Evolutionary conservation across 2,329 filamentous ascomycete genomes (phyloP).

Genomic region (Geosmithia putterillii): DNA sequence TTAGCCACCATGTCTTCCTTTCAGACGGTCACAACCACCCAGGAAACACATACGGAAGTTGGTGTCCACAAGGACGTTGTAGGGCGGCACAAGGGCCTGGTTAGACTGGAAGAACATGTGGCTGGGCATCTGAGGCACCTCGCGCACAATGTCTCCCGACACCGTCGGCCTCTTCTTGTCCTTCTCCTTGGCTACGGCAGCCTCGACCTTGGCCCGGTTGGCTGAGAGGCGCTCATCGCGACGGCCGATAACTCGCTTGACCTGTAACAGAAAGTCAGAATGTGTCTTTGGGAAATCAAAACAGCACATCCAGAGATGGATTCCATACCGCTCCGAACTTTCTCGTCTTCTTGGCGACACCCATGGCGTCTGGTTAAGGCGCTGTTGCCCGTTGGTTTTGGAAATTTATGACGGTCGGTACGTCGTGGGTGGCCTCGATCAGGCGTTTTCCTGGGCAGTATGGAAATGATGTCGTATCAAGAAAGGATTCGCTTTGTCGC

Average conservation of each 20-base stretch:
- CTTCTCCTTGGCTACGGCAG: slow-evolving; percentile 38
- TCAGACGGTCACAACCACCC: not conserved
- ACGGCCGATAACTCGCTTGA: slow-evolving; percentile 74
- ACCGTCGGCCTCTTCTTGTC: slow-evolving; percentile 40
- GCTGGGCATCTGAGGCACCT: slow-evolving; percentile 72
- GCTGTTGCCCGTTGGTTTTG: not conserved
- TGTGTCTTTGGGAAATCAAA: slow-evolving; percentile 10
- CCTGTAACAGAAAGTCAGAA: slow-evolving; percentile 19
- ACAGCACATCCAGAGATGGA: not conserved
- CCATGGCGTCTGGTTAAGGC: slow-evolving; percentile 45
- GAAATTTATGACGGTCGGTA: not conserved
- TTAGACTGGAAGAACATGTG: slow-evolving; percentile 86
- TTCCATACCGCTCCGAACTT: slow-evolving; percentile 65
- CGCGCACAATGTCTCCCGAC: slow-evolving; percentile 53
- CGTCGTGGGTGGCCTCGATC: not conserved
- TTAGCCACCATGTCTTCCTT: no score
- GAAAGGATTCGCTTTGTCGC: not conserved
- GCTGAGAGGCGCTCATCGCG: slow-evolving; percentile 72
- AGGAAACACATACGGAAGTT: slow-evolving; percentile 46
- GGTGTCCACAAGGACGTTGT: slow-evolving; percentile 70
- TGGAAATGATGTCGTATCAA: no score
- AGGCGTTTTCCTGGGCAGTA: not conserved
- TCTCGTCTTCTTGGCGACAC: slow-evolving; percentile 77
- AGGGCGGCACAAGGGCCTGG: slow-evolving; percentile 72
- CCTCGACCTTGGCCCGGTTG: slow-evolving; percentile 58